Evolutionary conservation across 2,329 filamentous ascomycete species (phyloP), one percentile per base, ranked within the genome.

Genomic region (Aureobasidium sp.): DNA sequence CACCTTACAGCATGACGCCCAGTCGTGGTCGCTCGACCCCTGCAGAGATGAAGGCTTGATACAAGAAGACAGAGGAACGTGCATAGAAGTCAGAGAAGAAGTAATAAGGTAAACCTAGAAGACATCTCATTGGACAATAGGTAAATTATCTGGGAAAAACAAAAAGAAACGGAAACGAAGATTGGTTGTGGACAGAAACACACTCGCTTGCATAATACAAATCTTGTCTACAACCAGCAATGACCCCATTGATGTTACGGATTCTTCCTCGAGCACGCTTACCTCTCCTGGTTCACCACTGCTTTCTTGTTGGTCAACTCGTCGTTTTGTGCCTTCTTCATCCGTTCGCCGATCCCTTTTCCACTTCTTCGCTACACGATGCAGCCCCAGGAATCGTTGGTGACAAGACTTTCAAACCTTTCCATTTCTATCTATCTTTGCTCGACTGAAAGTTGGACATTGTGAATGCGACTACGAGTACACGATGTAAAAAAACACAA

Each of bases 1-100:
- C 77, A 59, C 78, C 78, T 37, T 81, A 80, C 67, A 79, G 77
- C 66, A 79, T 80, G 77, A 75, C 75, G 8, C 67, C 72, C 21
- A 76, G 72, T 32, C 73, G 72, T 60, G 78, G 77, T 45, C 63
- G 66, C 30, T 65, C 62, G 13, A 70, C 69, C 45, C 69, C 70
- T 42, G 65, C 66, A 6, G 61, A 63, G 15, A 27, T 48, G 11
- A 58, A 58, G 34, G 30, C 21, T 30, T 57, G 39, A 58, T 34
- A 16, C 8, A 27, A 10, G n/a, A 32, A 16, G 39, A 21, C 10
- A 7, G 6, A 13, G 21, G 21, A 21, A 27, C n/a, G 45, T 48
- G 15, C 15, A 48, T 48, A 48, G 27, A 5, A 30, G 9, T 2
- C 15, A 30, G 45, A 21, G 39, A 29, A 25, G 41, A 44, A 44